Evolutionary conservation across 2,329 filamentous ascomycete species (phyloP), one percentile per base, ranked within the genome.

Genomic region (Monascus ruber): DNA sequence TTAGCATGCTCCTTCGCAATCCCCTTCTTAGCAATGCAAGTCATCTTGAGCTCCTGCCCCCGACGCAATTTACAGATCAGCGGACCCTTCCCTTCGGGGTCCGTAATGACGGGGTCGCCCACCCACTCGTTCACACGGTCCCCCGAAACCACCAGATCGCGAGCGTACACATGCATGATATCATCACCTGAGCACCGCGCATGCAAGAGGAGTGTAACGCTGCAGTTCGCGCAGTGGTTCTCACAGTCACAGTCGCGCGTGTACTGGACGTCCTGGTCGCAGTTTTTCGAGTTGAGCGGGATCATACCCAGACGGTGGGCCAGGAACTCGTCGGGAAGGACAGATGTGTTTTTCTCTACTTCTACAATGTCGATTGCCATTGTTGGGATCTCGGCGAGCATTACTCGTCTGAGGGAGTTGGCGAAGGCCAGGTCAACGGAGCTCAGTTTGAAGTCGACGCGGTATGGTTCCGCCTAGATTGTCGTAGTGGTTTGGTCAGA

Each of bases 1-100:
- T 98, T 98, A 6, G 91, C 85, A 64, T 98, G 91, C 63, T 98
- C 91, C 71, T 98, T 98, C 31, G 89, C 88, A 48, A 96, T 96
- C 1, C 91, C 91, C 73, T 96, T 96, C 73, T 94, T 95, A 37
- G 89, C 91, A 48, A 95, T 83, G 59, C 89, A 96, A 45, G 77
- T 84, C 56, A 98, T 77, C 60, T 86, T 82, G 44, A 98, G 69
- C 63, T 94, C 87, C 66, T 98, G 91, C 2, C 83, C 86, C 56
- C 81, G 83, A 42, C 89, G 76, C 57, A 98, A 69, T 71, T 96
- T 96, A 55, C 83, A 85, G 48, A 98, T 89, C 50, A 96, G 72
- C 34, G 83, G 77, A 1, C 91, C 91, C 41, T 83, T 77, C 7
- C 81, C 80, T 37, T 89, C 84, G 1, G 82, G 76, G 59, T 98